Base-by-base conservation (phyloP, 495 filamentous ascomycete genomes). In the Ascobolus immersus region DNA sequence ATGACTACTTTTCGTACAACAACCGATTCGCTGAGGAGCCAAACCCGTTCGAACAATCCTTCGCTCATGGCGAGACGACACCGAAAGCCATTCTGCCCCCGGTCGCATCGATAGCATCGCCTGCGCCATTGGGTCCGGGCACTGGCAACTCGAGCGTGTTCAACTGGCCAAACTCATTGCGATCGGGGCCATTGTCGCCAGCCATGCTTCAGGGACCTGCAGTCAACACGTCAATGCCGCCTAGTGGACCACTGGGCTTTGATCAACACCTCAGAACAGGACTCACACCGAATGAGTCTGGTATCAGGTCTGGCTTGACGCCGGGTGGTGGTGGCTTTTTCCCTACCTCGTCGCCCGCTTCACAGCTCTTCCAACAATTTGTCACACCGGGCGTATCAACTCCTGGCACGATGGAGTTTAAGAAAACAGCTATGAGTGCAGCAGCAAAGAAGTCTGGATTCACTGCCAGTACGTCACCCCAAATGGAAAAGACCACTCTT, bases 251-350 rank as follows among this genome's bases (percentile, higher is more conserved):
- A 39, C 31, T 49, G 24, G 42, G 42, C 48, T 77, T 77, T 43
- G 71, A 76, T 37, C 69, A 72, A 45, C 76, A 84, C 49, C 66
- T 89, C 35, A 60, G 78, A 40, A 71, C 76, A 32, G 65, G 73
- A 21, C 89, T 94, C 49, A 94, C 86, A 2, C 89, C 86, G 3
- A 93, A 94, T 67, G 86, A 96, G 55, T 93, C 82, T 1, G 89
- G 79, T 2, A 60, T 96, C 12, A 67, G 86, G 26, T 86, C 78
- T 12, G 86, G 86, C 31, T 54, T 96, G 38, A 96, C 89, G 21
- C 86, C 86, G 12, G 86, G 86, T 33, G 86, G 86, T 26, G 80
- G 84, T 46, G 86, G 86, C 38, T 93, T 96, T 76, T 96, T 96
- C 60, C 79, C 82, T 20, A 76, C 71, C 20, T 77, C 81, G 4